phyloP scores from a whole-genome alignment of 1,284 basidiomycete species.

The Rhodofomes roseus region DNA sequence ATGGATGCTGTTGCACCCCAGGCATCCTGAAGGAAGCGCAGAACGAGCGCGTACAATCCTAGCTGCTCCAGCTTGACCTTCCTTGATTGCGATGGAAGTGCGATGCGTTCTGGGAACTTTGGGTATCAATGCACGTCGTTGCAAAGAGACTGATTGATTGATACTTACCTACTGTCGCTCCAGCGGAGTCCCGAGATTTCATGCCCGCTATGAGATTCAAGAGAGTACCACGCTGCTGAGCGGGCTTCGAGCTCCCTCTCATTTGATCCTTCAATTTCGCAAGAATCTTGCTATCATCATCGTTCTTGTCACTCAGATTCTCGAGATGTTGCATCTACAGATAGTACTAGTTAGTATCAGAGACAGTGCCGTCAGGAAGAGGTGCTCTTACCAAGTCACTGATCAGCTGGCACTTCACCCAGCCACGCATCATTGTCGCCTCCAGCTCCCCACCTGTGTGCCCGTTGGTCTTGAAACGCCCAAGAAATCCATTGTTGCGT shows the following conservation, averaged over 20 bases:
- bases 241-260: background rate
- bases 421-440: constrained; percentile 11
- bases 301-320: too few species aligned
- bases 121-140: too few species aligned
- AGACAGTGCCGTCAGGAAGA: background rate
- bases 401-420: constrained; percentile 9
- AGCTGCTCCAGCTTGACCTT: too few species aligned
- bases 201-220: background rate
- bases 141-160: too few species aligned
- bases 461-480: constrained; percentile 3
- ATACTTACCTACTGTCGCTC: background rate
- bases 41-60: too few species aligned
- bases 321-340: too few species aligned
- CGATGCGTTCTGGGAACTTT: too few species aligned
- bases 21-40: too few species aligned
- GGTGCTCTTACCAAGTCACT: constrained; percentile 7
- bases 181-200: background rate
- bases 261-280: background rate
- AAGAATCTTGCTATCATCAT: background rate
- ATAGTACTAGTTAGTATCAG: too few species aligned
- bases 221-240: background rate
- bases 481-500: constrained; percentile 10
- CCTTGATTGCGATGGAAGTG: too few species aligned
- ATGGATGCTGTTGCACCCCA: background rate
- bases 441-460: constrained; percentile 10